Base-by-base conservation (phyloP, 2,329 filamentous ascomycete genomes). In the Ophiocordyceps polyrhachis-furcata region DNA sequence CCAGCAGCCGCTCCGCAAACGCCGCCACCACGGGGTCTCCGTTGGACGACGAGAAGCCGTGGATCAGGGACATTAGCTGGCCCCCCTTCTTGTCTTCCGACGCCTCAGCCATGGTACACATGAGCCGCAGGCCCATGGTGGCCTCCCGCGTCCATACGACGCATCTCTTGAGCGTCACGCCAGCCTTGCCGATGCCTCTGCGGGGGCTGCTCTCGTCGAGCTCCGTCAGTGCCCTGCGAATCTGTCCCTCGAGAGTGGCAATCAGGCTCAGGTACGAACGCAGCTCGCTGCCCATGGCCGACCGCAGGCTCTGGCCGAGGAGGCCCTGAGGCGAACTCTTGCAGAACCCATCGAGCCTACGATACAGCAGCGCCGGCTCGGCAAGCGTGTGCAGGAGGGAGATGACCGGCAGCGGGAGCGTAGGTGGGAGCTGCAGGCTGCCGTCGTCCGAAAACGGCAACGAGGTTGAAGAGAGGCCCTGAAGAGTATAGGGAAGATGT, bases 121-220 rank as follows among this genome's bases (percentile, higher is more conserved):
- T 88, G 45, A 98, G 68, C 15, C 91, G 78, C 52, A 98, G 64
- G 1, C 88, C 91, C 81, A 96, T 93, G 1, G 91, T 98, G 7
- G 91, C 86, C 61, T 98, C 93, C 52, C 89, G 77, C 9, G 88
- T 96, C 93, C 93, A 98, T 21, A 98, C 83, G 3, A 98, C 83
- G 54, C 89, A 96, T 58, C 91, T 73, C 61, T 96, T 96, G 43
- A 98, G 67, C 0, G 91, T 98, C 14, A 98, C 89, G 2, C 88
- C 87, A 1, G 84, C 81, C 54, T 88, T 91, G 6, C 85, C 81
- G 44, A 93, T 77, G 2, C 81, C 81, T 41, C 75, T 73, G 42
- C 79, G 71, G 2, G 82, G 76, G 4, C 74, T 74, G 2, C 68
- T 66, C 44, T 82, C 76, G 50, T 84, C 77, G n/a, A 91, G 65